Base-by-base conservation (phyloP, 768 basidiomycete genomes). In the Agaricus sinodeliciosus region DNA sequence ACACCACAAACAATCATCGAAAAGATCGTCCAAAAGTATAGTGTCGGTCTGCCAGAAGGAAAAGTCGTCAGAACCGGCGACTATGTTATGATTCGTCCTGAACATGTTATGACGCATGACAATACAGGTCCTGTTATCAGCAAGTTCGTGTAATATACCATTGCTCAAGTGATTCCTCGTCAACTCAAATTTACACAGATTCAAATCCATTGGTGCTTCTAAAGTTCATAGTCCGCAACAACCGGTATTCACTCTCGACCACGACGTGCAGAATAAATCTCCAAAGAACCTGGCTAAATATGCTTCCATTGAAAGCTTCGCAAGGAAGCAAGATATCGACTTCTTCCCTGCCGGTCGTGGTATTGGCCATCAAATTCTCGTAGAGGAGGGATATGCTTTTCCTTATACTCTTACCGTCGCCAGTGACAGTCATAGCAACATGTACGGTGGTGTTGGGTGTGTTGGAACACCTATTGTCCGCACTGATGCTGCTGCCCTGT, bases 1-100 rank as follows among this genome's bases (percentile, higher is more conserved):
- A 57, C 73, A 11, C 84, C 90, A 5, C 96, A 98, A 68, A 96
- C 94, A 0, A 72, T 90, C 61, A 90, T 98, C 63, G 95, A 99
- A 70, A 98, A 99, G 74, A 87, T 99, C 57, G 94, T 99, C 0
- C 94, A 98, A 69, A 90, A 86, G 65, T 95, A 97, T 73, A 85
- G 96, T 0, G 90, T 98, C n/a, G 93, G 85, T 46, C 74, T 94
- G 1, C 84, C 91, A 2, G 69, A 76, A 48, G 87, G 86, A 41
- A 90, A 87, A 65, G 72, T 76, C 13, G 90, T 98, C 59, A 84
- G 82, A 60, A 90, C 94, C 35, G 96, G 95, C 12, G 96, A 99
- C 84, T 98, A 98, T 83, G 94, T 98, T 36, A 99, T 97, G 94
- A 96, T 99, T 71, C 82, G 84, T 39, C 96, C 96, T 19, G 87